These are phyloP conservation scores for Phycomyces blakesleeanus DNA, from an alignment of 192 early-diverging fungal genomes.

Conservation along the genomic window DNA sequence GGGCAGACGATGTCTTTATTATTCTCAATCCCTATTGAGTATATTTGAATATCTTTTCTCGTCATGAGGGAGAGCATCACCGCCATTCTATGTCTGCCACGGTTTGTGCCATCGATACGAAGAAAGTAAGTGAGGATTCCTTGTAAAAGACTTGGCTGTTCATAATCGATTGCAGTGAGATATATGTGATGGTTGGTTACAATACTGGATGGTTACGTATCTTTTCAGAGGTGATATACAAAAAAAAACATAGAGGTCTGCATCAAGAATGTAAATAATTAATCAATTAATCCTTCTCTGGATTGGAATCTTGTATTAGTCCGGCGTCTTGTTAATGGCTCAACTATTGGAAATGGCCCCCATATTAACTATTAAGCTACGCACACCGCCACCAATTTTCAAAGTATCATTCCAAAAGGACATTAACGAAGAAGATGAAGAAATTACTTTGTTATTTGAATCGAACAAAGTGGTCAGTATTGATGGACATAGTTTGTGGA, in stretches of 20 bases:
- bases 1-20: too few relatives aligned
- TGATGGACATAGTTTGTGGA: constrained; percentile 54
- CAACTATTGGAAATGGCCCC: constrained; percentile 47
- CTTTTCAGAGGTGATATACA: constrained; percentile 41
- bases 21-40: neutral
- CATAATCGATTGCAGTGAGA: constrained; percentile 35
- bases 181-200: constrained; percentile 51
- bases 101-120: constrained; percentile 46
- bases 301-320: constrained; percentile 31
- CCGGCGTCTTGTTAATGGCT: constrained; percentile 41
- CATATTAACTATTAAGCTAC: constrained; percentile 44
- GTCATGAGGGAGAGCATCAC: constrained; percentile 44
- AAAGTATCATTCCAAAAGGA: constrained; percentile 20
- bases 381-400: constrained; percentile 31
- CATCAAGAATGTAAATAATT: too few relatives aligned
- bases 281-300: neutral
- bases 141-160: neutral
- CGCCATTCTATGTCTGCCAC: constrained; percentile 44
- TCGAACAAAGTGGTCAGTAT: constrained; percentile 50
- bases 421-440: constrained; percentile 45
- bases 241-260: neutral
- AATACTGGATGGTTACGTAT: constrained; percentile 52
- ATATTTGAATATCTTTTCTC: neutral
- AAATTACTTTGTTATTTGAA: constrained; percentile 50
- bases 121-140: constrained; percentile 28